Percentiles rank a stretch among this genome's conserved stretches.
Conservation (phyloP, 2,329 filamentous ascomycete species). For the Monascus ruber region DNA sequence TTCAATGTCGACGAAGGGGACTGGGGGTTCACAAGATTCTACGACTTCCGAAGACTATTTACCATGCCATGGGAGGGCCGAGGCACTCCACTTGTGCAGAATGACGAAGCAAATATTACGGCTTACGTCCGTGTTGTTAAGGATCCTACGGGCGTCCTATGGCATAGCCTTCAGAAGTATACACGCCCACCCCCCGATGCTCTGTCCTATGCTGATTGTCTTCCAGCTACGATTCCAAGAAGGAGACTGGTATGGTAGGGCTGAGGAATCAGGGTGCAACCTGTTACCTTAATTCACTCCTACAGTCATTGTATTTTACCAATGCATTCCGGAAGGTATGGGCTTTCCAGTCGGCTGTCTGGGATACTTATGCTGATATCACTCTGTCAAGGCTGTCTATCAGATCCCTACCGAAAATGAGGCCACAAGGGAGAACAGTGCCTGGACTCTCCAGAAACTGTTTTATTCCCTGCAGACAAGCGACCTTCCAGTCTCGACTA, state of each 20-base stretch:
- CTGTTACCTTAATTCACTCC: conserved; percentile 73
- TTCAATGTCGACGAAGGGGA: conserved; percentile 95
- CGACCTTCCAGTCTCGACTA: conserved; percentile 71
- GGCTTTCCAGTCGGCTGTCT: neutral
- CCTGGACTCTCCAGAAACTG: conserved; percentile 82
- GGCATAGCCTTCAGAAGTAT: conserved; percentile 37
- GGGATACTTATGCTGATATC: neutral
- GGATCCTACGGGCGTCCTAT: conserved; percentile 38
- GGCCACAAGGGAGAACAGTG: conserved; percentile 70
- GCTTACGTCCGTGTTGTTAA: conserved; percentile 40
- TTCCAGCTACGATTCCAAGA: conserved; percentile 85
- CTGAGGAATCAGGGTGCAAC: conserved; percentile 94
- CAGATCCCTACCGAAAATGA: conserved; percentile 89
- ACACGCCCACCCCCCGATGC: conserved; percentile 2
- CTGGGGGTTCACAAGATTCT: conserved; percentile 97
- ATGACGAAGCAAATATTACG: conserved; percentile 36
- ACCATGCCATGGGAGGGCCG: conserved; percentile 61
- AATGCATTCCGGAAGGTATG: conserved; percentile 85
- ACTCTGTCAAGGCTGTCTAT: conserved; percentile 62
- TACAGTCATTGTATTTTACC: conserved; percentile 76
- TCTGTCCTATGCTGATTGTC: neutral
- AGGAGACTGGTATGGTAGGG: conserved; percentile 93
- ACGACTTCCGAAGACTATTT: conserved; percentile 78
- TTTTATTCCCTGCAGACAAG: conserved; percentile 94
- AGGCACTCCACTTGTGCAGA: conserved; percentile 44